Base-by-base conservation (phyloP, 768 basidiomycete species). In the Psilocybe azurescens region DNA sequence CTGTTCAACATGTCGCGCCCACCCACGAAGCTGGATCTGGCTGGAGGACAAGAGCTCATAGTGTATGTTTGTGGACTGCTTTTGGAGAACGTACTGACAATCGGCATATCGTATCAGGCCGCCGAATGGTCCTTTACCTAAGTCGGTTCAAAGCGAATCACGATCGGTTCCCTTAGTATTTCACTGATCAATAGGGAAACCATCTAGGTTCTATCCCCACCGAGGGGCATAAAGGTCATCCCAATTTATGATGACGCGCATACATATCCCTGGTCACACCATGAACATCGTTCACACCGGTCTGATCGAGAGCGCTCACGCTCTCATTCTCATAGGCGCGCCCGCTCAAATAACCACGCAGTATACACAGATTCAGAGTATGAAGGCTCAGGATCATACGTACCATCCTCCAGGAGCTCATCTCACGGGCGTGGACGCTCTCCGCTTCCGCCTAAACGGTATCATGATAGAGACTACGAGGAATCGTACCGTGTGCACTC, bases 171-270 rank as follows among this genome's bases (percentile, higher is more conserved):
- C 18, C 39, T 13, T 24, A 24, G 24, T 36, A 44, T 24, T 49
- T 60, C 39, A 58, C 46, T 46, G 50, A 57, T 48, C 7, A 33
- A 50, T 41, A 6, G 32, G 20, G 53, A 48, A 28, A 20, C 56
- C 24, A 39, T 63, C 18, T 58, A 69, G 70, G 58, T 72, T 72
- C 44, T 67, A 65, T 54, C 71, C 71, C 60, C 61, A 1, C 71
- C 71, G 14, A 62, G 60, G 38, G 69, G 67, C 18, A 59, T 72
- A 18, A 68, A 69, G 65, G 62, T 72, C 13, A 68, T 64, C 1
- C 71, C 71, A 2, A 66, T 72, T 47, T 72, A 72, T 53, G 69
- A 72, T 20, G 61, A 57, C 33, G 33, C 28, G 10, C 49, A 55
- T 28, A 30, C 52, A 14, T 55, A 58, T 24, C 51, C 59, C 44